Percentiles rank a stretch among this genome's conserved stretches.
phyloP scores from a whole-genome alignment of 495 filamentous ascomycete species.

The Hypoxylon rickii region DNA sequence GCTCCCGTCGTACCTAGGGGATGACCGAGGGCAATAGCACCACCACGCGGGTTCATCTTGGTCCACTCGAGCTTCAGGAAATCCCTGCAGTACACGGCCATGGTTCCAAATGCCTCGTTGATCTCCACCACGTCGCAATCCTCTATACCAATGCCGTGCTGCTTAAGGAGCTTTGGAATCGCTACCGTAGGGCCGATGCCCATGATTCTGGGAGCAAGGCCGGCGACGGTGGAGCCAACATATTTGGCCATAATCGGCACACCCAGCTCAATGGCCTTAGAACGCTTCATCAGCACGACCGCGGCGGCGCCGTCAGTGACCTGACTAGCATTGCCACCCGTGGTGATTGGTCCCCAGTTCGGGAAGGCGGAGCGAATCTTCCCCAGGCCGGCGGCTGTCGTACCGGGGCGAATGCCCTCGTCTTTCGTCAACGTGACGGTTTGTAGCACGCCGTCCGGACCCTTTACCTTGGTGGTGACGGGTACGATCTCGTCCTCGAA shows the following conservation, averaged over 20 bases:
- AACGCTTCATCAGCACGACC: conserved; percentile 91
- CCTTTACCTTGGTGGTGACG: conserved; percentile 78
- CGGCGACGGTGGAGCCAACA: conserved; percentile 87
- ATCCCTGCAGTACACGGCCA: conserved; percentile 92
- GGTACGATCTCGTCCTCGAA: conserved; percentile 95
- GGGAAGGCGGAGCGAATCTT: conserved; percentile 95
- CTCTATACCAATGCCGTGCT: conserved; percentile 76
- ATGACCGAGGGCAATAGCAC: conserved; percentile 79
- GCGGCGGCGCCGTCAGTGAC: conserved; percentile 95
- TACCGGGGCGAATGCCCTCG: conserved; percentile 88
- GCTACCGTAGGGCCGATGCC: conserved; percentile 93
- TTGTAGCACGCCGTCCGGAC: conserved; percentile 77
- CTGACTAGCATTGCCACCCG: conserved; percentile 94
- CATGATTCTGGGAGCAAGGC: conserved; percentile 92
- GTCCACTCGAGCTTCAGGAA: conserved; percentile 73
- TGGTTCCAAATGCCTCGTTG: conserved; percentile 97
- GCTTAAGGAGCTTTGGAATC: conserved; percentile 88
- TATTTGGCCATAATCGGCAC: conserved; percentile 96
- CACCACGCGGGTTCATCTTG: conserved; percentile 89
- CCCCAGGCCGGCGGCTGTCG: conserved; percentile 75
- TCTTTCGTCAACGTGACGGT: conserved; percentile 79
- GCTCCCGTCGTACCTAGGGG: conserved; percentile 81
- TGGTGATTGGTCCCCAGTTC: conserved; percentile 82
- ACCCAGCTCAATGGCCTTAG: conserved; percentile 81
- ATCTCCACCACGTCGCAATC: conserved; percentile 92